Percentiles rank a stretch among this genome's conserved stretches.
These are phyloP conservation scores for Termitomyces titanicus DNA, from an alignment of 768 basidiomycete genomes.

Conservation along the genomic window DNA sequence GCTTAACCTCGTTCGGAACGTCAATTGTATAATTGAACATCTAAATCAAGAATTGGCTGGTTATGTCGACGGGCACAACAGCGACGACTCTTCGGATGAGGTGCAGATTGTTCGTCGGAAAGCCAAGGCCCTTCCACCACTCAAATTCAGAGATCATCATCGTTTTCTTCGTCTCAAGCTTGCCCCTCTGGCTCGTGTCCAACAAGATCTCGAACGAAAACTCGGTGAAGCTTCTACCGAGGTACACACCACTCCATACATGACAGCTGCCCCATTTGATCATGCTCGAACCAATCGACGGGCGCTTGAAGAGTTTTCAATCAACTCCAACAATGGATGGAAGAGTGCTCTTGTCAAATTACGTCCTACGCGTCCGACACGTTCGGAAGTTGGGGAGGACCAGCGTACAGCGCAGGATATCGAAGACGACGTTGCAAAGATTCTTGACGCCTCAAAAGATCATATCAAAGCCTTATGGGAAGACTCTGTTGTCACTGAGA, in stretches of 20 bases:
- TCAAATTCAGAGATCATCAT: slow-evolving; percentile 60
- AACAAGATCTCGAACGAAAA: slow-evolving; percentile 53
- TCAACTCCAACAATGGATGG: slow-evolving; percentile 65
- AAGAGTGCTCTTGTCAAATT: slow-evolving; percentile 59
- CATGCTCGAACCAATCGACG: slow-evolving; percentile 17
- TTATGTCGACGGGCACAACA: slow-evolving; percentile 19
- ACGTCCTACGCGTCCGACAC: slow-evolving; percentile 32
- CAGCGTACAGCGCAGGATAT: slow-evolving; percentile 32
- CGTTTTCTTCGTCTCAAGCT: slow-evolving; percentile 56
- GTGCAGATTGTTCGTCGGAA: slow-evolving; percentile 26
- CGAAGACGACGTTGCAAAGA: slow-evolving; percentile 54
- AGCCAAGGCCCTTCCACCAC: slow-evolving; percentile 35
- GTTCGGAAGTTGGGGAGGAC: slow-evolving; percentile 16
- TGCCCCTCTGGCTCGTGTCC: slow-evolving; percentile 52
- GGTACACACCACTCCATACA: slow-evolving; percentile 34
- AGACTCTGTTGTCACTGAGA: slow-evolving; percentile 58
- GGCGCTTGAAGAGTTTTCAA: slow-evolving; percentile 47
- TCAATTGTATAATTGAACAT: slow-evolving; percentile 58
- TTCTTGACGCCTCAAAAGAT: slow-evolving; percentile 57
- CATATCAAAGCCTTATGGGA: slow-evolving; percentile 71
- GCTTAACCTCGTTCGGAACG: slow-evolving; percentile 75
- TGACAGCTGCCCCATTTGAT: slow-evolving; percentile 41
- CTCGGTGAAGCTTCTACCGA: slow-evolving; percentile 60
- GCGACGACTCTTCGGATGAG: slow-evolving; percentile 42
- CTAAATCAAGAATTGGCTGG: slow-evolving; percentile 55